Percentiles rank a stretch among this genome's conserved stretches.
phyloP scores from a whole-genome alignment of 1,284 basidiomycete genomes.

The Megacollybia platyphylla region DNA sequence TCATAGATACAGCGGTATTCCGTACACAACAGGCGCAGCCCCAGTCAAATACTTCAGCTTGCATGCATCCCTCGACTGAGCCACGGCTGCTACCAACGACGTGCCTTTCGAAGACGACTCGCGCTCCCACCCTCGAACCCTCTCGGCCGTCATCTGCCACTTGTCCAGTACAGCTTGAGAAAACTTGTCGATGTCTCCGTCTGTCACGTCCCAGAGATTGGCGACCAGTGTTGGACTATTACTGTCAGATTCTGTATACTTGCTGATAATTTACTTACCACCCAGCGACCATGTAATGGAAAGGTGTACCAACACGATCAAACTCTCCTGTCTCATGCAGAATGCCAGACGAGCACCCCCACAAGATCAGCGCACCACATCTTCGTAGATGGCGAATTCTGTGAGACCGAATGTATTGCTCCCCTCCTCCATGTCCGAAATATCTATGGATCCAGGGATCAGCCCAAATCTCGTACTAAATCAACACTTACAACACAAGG shows the following conservation, averaged over 20 bases:
- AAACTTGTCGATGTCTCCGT: slow-evolving; percentile 92
- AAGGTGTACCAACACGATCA: slow-evolving; percentile 84
- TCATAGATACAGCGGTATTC: slow-evolving; percentile 78
- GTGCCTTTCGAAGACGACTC: slow-evolving; percentile 13
- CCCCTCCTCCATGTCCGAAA: slow-evolving; percentile 93
- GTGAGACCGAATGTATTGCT: slow-evolving; percentile 86
- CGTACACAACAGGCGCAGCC: slow-evolving; percentile 89
- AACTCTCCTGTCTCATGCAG: slow-evolving; percentile 88
- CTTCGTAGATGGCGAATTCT: slow-evolving; percentile 69
- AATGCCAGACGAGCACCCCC: slow-evolving; percentile 94
- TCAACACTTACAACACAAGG: slow-evolving; percentile 68
- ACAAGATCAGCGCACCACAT: slow-evolving; percentile 93
- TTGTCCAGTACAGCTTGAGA: slow-evolving; percentile 76
- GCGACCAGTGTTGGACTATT: slow-evolving; percentile 82
- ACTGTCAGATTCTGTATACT: slow-evolving; percentile 1
- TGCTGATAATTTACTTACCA: slow-evolving; percentile 48
- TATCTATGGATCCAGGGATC: slow-evolving; percentile 41
- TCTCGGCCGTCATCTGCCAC: slow-evolving; percentile 41
- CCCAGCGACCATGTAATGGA: slow-evolving; percentile 92
- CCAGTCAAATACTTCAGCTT: slow-evolving; percentile 94
- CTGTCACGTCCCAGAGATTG: slow-evolving; percentile 97
- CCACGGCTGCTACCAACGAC: slow-evolving; percentile 73
- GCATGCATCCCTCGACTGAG: slow-evolving; percentile 66
- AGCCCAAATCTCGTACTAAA: background rate
- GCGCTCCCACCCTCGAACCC: slow-evolving; percentile 16